Percentiles rank a stretch among this genome's conserved stretches.
These are phyloP conservation scores for Spiraea crenata DNA, from an alignment of 331 rosid genomes.

Conservation along the genomic window DNA sequence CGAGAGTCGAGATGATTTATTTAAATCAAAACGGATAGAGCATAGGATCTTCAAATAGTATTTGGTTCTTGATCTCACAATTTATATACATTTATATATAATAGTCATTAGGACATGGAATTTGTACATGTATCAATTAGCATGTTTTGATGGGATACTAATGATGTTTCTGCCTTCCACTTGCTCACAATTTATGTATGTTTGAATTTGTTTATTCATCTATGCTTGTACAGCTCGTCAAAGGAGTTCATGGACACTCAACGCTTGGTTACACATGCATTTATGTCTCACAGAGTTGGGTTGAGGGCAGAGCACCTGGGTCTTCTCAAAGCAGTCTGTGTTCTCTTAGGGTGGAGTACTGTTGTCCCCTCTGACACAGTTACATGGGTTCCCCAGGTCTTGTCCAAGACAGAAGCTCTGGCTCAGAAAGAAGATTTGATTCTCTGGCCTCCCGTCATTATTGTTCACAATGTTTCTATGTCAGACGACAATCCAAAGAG, in stretches of 20 bases:
- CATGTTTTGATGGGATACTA: neutral
- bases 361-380: conserved; percentile 60
- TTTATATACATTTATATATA: neutral
- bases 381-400: conserved; percentile 80
- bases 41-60: neutral
- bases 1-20: neutral
- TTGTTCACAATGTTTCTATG: conserved; percentile 78
- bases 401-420: conserved; percentile 61
- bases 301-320: conserved; percentile 77
- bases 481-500: conserved; percentile 60
- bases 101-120: neutral
- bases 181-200: neutral
- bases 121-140: neutral
- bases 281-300: conserved; percentile 86
- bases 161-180: neutral
- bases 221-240: conserved; percentile 57
- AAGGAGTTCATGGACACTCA: conserved; percentile 93
- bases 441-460: conserved; percentile 84
- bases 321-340: conserved; percentile 86
- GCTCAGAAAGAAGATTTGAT: conserved; percentile 93
- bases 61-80: neutral
- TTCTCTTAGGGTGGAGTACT: conserved; percentile 90
- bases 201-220: conserved; percentile 14
- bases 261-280: conserved; percentile 89
- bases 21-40: neutral